These are phyloP conservation scores for Amanita polypyramis DNA, from an alignment of 768 basidiomycete species.

Conservation along the genomic window DNA sequence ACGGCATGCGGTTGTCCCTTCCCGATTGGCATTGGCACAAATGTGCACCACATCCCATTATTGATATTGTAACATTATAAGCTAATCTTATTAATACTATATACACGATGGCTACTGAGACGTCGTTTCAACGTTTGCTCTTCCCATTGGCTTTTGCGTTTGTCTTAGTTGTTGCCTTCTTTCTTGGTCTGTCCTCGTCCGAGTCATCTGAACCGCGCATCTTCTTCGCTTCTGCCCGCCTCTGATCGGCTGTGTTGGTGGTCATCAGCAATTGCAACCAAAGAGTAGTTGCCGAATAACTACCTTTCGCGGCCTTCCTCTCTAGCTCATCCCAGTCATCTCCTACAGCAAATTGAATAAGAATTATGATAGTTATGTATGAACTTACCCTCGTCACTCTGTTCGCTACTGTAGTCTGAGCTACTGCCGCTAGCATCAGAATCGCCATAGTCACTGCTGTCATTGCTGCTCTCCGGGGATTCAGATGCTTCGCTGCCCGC, in stretches of 20 bases:
- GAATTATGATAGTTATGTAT: constrained; percentile 1
- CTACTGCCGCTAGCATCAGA: constrained; percentile 55
- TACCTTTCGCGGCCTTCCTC: constrained; percentile 82
- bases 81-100: not conserved
- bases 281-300: constrained; percentile 11
- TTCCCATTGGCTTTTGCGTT: constrained; percentile 25
- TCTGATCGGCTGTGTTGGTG: constrained; percentile 33
- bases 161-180: constrained; percentile 30
- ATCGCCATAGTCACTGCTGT: constrained; percentile 64
- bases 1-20: no score
- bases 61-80: not conserved
- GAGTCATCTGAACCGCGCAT: constrained; percentile 43
- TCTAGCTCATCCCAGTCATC: constrained; percentile 98
- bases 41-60: constrained; percentile 1
- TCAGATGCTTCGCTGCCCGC: constrained; percentile 45
- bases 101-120: not conserved
- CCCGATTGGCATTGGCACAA: not conserved
- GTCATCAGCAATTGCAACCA: constrained; percentile 9
- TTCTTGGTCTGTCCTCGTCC: constrained; percentile 37
- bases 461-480: constrained; percentile 42
- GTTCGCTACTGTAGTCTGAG: constrained; percentile 48
- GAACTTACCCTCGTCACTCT: constrained; percentile 33
- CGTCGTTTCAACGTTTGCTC: constrained; percentile 18
- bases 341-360: constrained; percentile 27
- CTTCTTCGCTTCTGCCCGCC: constrained; percentile 30